phyloP scores from a whole-genome alignment of 176 grass and related monocot species.

The Poa annua region DNA sequence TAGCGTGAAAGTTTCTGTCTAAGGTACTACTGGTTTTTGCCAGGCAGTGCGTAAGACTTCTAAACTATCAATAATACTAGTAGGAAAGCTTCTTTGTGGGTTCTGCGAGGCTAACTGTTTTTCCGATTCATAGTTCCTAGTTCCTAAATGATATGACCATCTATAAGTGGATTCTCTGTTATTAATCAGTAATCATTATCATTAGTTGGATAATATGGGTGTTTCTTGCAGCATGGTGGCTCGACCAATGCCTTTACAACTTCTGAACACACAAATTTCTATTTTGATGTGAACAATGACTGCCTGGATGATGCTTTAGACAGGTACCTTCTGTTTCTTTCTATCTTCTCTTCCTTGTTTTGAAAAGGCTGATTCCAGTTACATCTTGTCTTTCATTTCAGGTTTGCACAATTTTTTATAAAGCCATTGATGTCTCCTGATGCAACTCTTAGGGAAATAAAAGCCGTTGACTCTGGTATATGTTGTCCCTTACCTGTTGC shows the following conservation, averaged over 20 bases:
- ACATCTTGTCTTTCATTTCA: conserved; percentile 41
- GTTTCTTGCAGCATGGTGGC: conserved; percentile 85
- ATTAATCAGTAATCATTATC: conserved; percentile 29
- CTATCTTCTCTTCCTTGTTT: conserved; percentile 34
- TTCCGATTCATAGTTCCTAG: conserved; percentile 16
- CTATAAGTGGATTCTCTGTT: conserved; percentile 32
- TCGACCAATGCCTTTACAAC: conserved; percentile 89
- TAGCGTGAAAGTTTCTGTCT: conserved; percentile 14
- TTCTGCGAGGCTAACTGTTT: background rate
- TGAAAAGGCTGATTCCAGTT: conserved; percentile 37
- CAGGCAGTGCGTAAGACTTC: background rate
- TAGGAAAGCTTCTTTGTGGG: conserved; percentile 35
- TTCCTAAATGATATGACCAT: conserved; percentile 31
- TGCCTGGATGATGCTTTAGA: conserved; percentile 87
- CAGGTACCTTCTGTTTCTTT: conserved; percentile 57
- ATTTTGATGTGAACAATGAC: conserved; percentile 90
- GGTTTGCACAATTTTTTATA: conserved; percentile 98
- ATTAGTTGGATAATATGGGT: conserved; percentile 38
- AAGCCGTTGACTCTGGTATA: conserved; percentile 95
- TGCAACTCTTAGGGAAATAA: conserved; percentile 94
- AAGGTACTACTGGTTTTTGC: background rate
- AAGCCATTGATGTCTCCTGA: conserved; percentile 94
- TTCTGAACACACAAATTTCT: conserved; percentile 80
- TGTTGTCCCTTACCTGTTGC: conserved; percentile 31
- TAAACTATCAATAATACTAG: conserved; percentile 9